Percentiles rank a stretch among this genome's conserved stretches.
These are phyloP conservation scores for Heteromeles arbutifolia DNA, from an alignment of 306 rosid genomes.

Conservation along the genomic window DNA sequence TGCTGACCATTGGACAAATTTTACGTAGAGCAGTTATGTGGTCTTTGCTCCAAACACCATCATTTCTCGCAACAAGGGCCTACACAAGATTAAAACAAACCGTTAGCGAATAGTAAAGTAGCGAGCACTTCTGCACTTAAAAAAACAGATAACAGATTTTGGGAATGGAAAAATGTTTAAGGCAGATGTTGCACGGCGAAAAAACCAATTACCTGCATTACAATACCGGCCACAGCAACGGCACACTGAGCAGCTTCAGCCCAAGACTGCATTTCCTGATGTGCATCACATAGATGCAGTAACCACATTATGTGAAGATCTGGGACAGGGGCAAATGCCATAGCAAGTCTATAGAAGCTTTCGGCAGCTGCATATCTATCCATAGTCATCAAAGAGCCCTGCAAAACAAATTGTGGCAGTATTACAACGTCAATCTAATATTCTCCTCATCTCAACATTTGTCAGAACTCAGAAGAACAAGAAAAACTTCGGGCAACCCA, in stretches of 20 bases:
- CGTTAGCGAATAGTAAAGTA: background rate
- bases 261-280: constrained; percentile 99
- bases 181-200: background rate
- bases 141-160: background rate
- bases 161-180: background rate
- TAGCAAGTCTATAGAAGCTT: constrained; percentile 82
- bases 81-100: constrained; percentile 25
- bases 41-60: constrained; percentile 97
- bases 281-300: constrained; percentile 96
- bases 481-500: background rate
- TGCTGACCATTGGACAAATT: constrained; percentile 96
- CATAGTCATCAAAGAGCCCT: constrained; percentile 84
- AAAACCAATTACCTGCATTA: constrained; percentile 69
- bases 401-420: constrained; percentile 24
- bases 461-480: background rate
- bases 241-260: constrained; percentile 99
- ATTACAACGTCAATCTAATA: background rate
- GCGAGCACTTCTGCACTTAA: no score
- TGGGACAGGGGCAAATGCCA: constrained; percentile 99
- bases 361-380: constrained; percentile 97
- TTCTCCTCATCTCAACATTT: background rate
- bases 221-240: constrained; percentile 96
- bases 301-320: constrained; percentile 99
- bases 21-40: constrained; percentile 86
- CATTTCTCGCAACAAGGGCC: constrained; percentile 98